Percentiles rank a stretch among this genome's conserved stretches.
phyloP scores from a whole-genome alignment of 768 basidiomycete species.

The Xerocomellus dryophilus region DNA sequence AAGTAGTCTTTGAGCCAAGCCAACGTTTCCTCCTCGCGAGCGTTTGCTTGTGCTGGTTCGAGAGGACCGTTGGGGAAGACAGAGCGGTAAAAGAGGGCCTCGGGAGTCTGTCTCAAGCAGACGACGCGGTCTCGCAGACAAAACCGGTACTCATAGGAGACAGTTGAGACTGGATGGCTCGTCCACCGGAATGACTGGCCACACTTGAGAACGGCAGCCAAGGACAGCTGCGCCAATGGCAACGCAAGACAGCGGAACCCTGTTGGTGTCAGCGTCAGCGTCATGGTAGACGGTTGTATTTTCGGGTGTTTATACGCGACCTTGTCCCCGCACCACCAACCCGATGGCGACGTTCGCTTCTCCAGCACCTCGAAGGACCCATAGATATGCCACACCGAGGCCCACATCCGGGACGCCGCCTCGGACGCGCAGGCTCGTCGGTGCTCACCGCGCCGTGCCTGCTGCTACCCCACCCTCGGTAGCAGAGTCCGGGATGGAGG shows the following conservation, averaged over 20 bases:
- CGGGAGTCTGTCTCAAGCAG: constrained; percentile 69
- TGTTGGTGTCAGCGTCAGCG: constrained; percentile 11
- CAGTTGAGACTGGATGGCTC: constrained; percentile 34
- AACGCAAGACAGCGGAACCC: constrained; percentile 62
- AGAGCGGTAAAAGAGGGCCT: constrained; percentile 67
- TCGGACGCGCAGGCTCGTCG: constrained; percentile 26
- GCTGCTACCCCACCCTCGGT: constrained; percentile 32
- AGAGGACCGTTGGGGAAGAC: constrained; percentile 51
- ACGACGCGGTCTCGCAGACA: constrained; percentile 81
- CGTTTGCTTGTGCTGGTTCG: constrained; percentile 29
- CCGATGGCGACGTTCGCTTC: constrained; percentile 53
- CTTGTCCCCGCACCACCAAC: constrained; percentile 6
- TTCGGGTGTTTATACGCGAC: constrained; percentile 6
- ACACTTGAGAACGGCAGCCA: constrained; percentile 73
- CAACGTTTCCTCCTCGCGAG: constrained; percentile 62
- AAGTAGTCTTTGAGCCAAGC: constrained; percentile 85
- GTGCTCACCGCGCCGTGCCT: constrained; percentile 20
- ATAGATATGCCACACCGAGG: constrained; percentile 28
- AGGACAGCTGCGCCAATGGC: constrained; percentile 65
- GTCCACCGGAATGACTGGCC: constrained; percentile 89
- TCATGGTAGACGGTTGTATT: constrained; percentile 11
- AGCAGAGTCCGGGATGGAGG: constrained; percentile 59
- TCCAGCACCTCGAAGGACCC: constrained; percentile 55
- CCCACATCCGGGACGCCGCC: constrained; percentile 26
- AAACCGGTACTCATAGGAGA: constrained; percentile 68